Evolutionary conservation across 1,139 yeast genomes (phyloP).

Genomic region (Saccharomyces pastorianus): DNA sequence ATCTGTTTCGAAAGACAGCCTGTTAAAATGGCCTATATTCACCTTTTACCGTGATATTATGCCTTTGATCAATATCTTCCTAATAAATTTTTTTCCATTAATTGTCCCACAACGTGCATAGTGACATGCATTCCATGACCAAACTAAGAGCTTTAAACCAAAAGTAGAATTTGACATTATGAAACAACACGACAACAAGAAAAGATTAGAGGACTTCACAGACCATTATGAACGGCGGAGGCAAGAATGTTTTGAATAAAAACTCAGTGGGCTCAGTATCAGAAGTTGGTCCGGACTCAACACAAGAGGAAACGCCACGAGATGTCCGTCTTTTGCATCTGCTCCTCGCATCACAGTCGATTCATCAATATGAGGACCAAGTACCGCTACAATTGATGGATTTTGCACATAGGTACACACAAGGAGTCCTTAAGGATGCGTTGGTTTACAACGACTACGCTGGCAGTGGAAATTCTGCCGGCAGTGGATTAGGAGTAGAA

Average conservation of each 20-base stretch:
- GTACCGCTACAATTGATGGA: slow-evolving; percentile 95
- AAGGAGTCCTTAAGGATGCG: slow-evolving; percentile 82
- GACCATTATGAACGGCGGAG: not conserved
- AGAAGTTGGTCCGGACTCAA: not conserved
- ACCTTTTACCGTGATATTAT: not conserved
- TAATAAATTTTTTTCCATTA: not conserved
- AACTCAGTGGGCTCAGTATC: not conserved
- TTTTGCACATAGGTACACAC: slow-evolving; percentile 84
- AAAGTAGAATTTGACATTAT: not conserved
- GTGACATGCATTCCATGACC: not conserved
- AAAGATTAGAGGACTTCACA: not conserved
- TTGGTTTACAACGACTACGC: slow-evolving; percentile 81
- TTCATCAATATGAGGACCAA: slow-evolving; percentile 86
- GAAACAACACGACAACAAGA: not conserved
- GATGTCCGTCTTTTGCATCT: slow-evolving; percentile 87
- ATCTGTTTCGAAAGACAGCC: not conserved
- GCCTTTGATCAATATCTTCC: not conserved
- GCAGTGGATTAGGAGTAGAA: slow-evolving; percentile 60
- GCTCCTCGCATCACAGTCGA: slow-evolving; percentile 88
- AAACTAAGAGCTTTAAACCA: not conserved
- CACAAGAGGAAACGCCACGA: slow-evolving; percentile 48
- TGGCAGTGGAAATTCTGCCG: slow-evolving; percentile 14
- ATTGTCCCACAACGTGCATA: not conserved
- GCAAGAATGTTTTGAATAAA: not conserved
- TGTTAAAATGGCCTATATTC: not conserved